Base-by-base conservation (phyloP, 176 grass and related monocot species). In the Aegilops speltoides region DNA sequence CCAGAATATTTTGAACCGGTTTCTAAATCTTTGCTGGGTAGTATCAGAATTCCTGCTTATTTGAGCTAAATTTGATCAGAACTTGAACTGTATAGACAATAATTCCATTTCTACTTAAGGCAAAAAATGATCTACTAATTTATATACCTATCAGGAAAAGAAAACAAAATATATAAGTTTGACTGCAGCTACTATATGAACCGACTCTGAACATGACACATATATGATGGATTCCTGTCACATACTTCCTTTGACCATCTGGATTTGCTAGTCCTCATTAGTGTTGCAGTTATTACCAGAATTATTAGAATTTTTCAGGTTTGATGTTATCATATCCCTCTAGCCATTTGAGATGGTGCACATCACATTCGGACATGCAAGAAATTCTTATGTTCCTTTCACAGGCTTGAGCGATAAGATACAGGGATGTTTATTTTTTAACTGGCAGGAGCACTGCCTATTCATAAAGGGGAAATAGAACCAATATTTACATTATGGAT, bases 301-400 rank as follows among this genome's bases (percentile, higher is more conserved):
- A 6, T 16, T 46, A 74, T 1, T 9, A 74, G 6, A 6, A 46
- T 48, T 74, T 48, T 74, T 6, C 71, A 48, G 40, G 23, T 72
- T 72, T n/a, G 10, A 14, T 41, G 20, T 24, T 72, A 72, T 4
- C 10, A 17, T 46, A 13, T 74, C 22, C 13, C 38, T 73, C 70
- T 73, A 8, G 14, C 40, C 38, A 74, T 74, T 74, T 74, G 40
- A 74, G 71, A 74, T 74, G 40, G 23, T 48, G 40, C 38, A 48
- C 68, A 73, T 14, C 23, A 16, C 12, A 74, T 74, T 46, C 71
- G 1, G 40, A 46, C 5, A 54, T 54, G 23, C 71, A 13, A 46
- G 23, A 74, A 48, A n/a, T 40, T 46, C 71, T 74, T 73, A 17
- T 28, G 71, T 74, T 74, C 71, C 71, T 74, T 74, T 28, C 71